phyloP scores from a whole-genome alignment of 192 early-diverging fungal species.

The Kappamyces sp. region DNA sequence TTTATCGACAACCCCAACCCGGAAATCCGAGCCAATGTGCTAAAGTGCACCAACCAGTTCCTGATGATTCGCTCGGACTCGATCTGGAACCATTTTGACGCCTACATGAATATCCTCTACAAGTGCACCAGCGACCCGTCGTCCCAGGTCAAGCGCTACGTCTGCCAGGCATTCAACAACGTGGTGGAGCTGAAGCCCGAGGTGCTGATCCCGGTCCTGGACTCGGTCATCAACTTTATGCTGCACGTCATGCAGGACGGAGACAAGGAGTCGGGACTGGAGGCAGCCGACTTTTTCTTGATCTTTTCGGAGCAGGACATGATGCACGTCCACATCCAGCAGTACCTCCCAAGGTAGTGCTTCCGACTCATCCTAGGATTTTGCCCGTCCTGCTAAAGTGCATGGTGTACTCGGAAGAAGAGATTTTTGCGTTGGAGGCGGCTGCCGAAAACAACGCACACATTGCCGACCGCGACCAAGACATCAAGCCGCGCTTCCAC shows the following conservation, averaged over 20 bases:
- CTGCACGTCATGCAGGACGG: constrained; percentile 83
- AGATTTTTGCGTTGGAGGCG: constrained; percentile 65
- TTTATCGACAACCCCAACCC: constrained; percentile 73
- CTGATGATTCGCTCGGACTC: constrained; percentile 68
- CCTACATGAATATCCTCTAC: constrained; percentile 74
- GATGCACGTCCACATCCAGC: constrained; percentile 53
- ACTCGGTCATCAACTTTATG: constrained; percentile 91
- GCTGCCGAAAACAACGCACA: constrained; percentile 76
- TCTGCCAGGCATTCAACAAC: constrained; percentile 91
- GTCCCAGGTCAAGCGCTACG: constrained; percentile 77
- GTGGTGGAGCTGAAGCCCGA: constrained; percentile 81
- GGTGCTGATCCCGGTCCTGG: constrained; percentile 78
- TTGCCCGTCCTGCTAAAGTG: constrained; percentile 88
- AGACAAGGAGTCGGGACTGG: constrained; percentile 84
- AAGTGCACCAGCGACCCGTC: constrained; percentile 77
- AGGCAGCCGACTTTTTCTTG: constrained; percentile 99
- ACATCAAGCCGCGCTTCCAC: constrained; percentile 93
- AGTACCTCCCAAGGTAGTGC: constrained; percentile 28
- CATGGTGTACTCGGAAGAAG: constrained; percentile 96
- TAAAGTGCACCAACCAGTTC: constrained; percentile 82
- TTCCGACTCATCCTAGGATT: constrained; percentile 53
- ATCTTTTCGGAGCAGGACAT: constrained; percentile 91
- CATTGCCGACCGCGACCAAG: constrained; percentile 82
- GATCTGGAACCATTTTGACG: constrained; percentile 61
- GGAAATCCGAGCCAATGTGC: constrained; percentile 72